phyloP scores from a whole-genome alignment of 768 basidiomycete genomes.

The Flagelloscypha sp. region DNA sequence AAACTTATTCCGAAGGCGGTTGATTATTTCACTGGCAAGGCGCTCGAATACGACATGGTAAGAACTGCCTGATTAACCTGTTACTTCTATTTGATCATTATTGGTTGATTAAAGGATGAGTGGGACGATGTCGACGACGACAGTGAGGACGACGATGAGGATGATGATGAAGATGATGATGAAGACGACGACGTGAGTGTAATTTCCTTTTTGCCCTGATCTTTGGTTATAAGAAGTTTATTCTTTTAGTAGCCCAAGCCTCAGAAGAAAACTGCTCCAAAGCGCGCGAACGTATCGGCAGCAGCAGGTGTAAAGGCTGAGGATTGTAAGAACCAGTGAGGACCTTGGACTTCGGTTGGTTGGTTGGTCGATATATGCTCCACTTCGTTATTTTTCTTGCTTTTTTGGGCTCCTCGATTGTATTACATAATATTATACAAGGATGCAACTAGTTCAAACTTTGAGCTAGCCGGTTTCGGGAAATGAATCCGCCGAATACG shows the following conservation, averaged over 20 bases:
- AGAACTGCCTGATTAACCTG: no score
- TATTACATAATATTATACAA: no score
- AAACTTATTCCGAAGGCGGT: slow-evolving; percentile 94
- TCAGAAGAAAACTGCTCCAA: slow-evolving; percentile 56
- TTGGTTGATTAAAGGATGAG: slow-evolving; percentile 47
- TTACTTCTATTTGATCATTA: no score
- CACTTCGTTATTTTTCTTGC: no score
- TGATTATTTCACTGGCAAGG: slow-evolving; percentile 97
- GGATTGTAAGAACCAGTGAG: slow-evolving; percentile 90
- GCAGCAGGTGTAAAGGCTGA: slow-evolving; percentile 59
- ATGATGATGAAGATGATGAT: slow-evolving; percentile 38
- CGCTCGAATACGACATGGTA: slow-evolving; percentile 69
- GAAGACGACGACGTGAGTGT: slow-evolving; percentile 52
- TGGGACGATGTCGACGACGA: slow-evolving; percentile 52
- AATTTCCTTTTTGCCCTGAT: slow-evolving; percentile 6
- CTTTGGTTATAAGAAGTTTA: slow-evolving; percentile 48
- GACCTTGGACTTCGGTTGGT: no score
- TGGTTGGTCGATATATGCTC: no score
- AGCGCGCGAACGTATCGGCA: slow-evolving; percentile 36
- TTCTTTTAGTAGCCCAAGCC: slow-evolving; percentile 57
- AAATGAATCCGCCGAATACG: no score
- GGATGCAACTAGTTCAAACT: no score
- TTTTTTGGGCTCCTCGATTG: no score
- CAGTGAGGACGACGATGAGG: slow-evolving; percentile 49
- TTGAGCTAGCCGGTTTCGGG: no score